Conservation (phyloP, 2,329 filamentous ascomycete species). For the Cordyceps sp. region DNA sequence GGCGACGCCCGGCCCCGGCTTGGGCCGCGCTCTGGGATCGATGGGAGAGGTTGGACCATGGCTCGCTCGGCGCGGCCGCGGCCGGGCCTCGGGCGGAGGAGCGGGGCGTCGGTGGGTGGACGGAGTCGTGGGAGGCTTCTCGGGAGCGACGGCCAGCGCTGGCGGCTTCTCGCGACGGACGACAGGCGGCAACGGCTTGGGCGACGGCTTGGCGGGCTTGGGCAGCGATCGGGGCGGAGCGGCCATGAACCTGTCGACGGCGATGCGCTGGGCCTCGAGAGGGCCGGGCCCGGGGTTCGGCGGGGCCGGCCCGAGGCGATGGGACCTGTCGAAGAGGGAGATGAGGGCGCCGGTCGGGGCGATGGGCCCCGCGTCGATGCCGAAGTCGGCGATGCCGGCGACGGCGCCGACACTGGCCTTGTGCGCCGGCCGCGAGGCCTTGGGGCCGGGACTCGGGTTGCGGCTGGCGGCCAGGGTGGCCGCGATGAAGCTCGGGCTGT, state of each 20-base stretch:
- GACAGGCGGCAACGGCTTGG: too few relatives aligned
- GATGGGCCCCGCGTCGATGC: slow-evolving; percentile 42
- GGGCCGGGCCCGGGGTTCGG: neutral
- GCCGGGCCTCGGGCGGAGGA: too few relatives aligned
- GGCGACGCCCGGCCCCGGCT: too few relatives aligned
- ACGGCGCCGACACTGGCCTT: slow-evolving; percentile 12
- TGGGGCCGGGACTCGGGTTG: slow-evolving; percentile 22
- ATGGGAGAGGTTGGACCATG: too few relatives aligned
- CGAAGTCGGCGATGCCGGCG: too few relatives aligned
- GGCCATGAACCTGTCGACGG: slow-evolving; percentile 1
- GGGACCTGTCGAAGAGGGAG: slow-evolving; percentile 43
- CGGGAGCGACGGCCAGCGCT: neutral
- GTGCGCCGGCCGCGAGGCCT: slow-evolving; percentile 4
- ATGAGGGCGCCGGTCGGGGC: slow-evolving; percentile 48
- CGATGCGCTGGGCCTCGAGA: neutral
- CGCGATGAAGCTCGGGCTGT: slow-evolving; percentile 36
- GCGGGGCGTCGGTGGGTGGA: neutral
- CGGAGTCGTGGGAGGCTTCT: slow-evolving; percentile 1
- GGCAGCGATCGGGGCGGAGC: slow-evolving; percentile 1
- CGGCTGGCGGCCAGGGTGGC: slow-evolving; percentile 43
- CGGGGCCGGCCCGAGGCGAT: slow-evolving; percentile 7
- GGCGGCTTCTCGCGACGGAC: neutral
- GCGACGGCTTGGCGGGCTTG: too few relatives aligned
- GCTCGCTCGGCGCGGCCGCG: too few relatives aligned
- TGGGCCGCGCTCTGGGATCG: too few relatives aligned